These are phyloP conservation scores for Rhododendron mucronatum DNA, from an alignment of 148 eudicot species.

Conservation along the genomic window DNA sequence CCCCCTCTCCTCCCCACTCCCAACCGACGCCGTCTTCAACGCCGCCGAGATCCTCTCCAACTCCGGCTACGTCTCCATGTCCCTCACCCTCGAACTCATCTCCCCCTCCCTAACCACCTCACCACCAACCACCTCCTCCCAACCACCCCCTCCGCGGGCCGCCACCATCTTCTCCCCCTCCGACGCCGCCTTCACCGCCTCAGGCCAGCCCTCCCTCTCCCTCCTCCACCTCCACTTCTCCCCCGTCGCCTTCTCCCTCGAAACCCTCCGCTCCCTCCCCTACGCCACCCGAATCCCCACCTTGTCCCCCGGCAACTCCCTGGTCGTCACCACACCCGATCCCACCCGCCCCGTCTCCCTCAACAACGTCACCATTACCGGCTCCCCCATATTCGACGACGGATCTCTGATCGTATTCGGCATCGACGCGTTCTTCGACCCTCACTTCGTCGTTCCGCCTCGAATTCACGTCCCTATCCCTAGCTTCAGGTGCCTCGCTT, in stretches of 20 bases:
- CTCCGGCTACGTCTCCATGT: conserved; percentile 58
- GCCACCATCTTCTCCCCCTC: conserved; percentile 53
- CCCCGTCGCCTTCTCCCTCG: conserved; percentile 43
- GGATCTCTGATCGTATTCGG: conserved; percentile 40
- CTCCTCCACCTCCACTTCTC: conserved; percentile 59
- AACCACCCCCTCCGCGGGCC: conserved; percentile 16
- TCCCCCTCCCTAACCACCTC: conserved; percentile 19
- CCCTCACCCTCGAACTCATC: conserved; percentile 54
- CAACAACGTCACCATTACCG: conserved; percentile 30
- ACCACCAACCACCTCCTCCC: background rate
- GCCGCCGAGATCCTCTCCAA: conserved; percentile 56
- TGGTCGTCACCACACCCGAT: conserved; percentile 35
- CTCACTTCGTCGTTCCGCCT: conserved; percentile 15
- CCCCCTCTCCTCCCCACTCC: conserved; percentile 24
- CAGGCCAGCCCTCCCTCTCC: conserved; percentile 65
- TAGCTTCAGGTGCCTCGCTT: conserved; percentile 13
- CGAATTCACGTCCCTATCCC: conserved; percentile 2
- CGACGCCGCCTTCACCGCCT: conserved; percentile 27
- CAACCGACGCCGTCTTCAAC: conserved; percentile 25
- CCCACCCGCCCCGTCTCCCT: conserved; percentile 27
- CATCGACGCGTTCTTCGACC: conserved; percentile 40
- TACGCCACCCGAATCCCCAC: conserved; percentile 44
- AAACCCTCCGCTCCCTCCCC: conserved; percentile 50
- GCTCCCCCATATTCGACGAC: conserved; percentile 52
- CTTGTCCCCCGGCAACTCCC: conserved; percentile 29